A percentile compares a stretch with the other conserved stretches of the same genome.
These are phyloP conservation scores for Deinandra increscens DNA, from an alignment of 129 eudicot genomes.

Conservation along the genomic window DNA sequence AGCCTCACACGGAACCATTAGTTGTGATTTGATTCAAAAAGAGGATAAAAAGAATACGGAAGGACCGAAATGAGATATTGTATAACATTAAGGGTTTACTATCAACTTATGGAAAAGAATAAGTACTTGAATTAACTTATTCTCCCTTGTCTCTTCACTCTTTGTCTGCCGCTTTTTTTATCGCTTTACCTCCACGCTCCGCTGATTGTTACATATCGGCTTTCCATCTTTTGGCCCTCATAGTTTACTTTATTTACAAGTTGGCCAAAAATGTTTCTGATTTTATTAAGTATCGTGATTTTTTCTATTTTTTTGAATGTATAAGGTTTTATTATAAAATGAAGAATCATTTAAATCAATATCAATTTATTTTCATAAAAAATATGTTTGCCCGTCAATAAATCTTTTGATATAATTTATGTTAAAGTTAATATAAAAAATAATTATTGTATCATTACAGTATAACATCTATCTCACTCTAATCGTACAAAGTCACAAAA, in stretches of 20 bases:
- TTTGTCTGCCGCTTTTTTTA: slow-evolving; percentile 11
- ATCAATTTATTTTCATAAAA: too few species aligned
- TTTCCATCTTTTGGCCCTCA: slow-evolving; percentile 10
- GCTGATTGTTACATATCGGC: slow-evolving; percentile 8
- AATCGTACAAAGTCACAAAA: too few species aligned
- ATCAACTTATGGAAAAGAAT: background rate
- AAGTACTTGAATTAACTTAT: background rate
- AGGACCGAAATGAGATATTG: background rate
- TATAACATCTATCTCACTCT: too few species aligned
- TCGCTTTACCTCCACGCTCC: slow-evolving; percentile 27
- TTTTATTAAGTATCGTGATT: too few species aligned
- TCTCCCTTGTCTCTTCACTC: background rate
- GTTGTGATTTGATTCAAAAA: background rate
- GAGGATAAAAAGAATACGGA: background rate
- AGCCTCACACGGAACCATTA: too few species aligned
- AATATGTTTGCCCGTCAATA: too few species aligned
- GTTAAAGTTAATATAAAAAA: too few species aligned
- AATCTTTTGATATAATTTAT: too few species aligned
- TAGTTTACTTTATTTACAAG: background rate
- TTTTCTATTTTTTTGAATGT: too few species aligned
- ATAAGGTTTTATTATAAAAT: too few species aligned
- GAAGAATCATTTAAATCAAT: too few species aligned
- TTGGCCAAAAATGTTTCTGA: background rate
- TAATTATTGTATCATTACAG: too few species aligned
- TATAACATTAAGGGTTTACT: background rate